Evolutionary conservation across 164 flowering plant genomes (phyloP).

Genomic region (Hamamelis virginiana): DNA sequence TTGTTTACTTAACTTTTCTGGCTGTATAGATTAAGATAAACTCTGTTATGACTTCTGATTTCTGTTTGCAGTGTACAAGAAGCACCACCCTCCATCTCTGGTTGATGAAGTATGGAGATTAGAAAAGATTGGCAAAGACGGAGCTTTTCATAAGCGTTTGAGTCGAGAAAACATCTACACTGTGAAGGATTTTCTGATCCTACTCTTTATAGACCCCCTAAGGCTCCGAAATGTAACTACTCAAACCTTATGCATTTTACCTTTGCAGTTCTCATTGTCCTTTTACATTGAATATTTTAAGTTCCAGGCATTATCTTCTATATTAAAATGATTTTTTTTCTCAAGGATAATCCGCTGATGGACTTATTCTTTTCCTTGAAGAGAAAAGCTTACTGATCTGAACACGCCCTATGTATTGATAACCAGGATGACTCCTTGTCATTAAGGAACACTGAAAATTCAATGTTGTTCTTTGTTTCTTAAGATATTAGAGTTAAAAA

Average conservation of each 20-base stretch:
- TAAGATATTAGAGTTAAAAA: neutral
- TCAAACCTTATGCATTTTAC: neutral
- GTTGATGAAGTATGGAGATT: conserved; percentile 54
- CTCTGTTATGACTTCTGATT: conserved; percentile 5
- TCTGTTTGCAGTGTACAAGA: conserved; percentile 49
- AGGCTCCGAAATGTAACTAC: conserved; percentile 40
- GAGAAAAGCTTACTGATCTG: neutral
- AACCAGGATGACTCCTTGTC: neutral
- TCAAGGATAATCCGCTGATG: neutral
- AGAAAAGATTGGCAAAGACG: conserved; percentile 53
- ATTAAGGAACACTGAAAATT: neutral
- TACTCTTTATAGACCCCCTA: conserved; percentile 35
- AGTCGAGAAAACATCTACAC: conserved; percentile 34
- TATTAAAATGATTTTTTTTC: neutral
- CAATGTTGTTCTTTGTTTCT: neutral
- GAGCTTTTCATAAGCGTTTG: conserved; percentile 50
- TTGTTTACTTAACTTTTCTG: no score
- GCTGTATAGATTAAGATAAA: neutral
- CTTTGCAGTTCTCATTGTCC: neutral
- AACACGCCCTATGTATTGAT: neutral
- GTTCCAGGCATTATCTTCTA: neutral
- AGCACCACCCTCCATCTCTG: conserved; percentile 51
- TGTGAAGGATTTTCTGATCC: conserved; percentile 49
- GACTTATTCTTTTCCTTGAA: neutral
- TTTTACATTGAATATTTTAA: neutral